Base-by-base conservation (phyloP, 495 filamentous ascomycete genomes). In the Xylaria intraflava region DNA sequence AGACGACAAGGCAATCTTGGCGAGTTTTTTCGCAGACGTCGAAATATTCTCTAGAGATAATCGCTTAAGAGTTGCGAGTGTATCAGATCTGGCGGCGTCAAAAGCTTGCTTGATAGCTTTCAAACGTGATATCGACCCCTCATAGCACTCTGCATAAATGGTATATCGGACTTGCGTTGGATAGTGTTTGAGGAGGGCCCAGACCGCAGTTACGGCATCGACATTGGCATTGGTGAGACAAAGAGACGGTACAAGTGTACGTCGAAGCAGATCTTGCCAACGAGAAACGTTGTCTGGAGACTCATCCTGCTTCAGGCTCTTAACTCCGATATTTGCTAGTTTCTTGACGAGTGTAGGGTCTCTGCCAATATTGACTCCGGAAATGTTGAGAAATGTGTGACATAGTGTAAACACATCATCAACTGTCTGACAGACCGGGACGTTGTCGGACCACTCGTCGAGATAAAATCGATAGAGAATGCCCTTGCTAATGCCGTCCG, bases 391-490 rank as follows among this genome's bases (percentile, higher is more conserved):
- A 23, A 99, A 76, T 0, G 91, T 90, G 40, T 83, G 82, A 69
- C 89, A 95, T 10, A 99, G 81, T 2, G 82, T 79, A 61, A 97
- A 93, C 2, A 99, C 76, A 62, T 99, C 93, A 58, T 95, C 89
- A 6, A 95, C 80, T 3, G 75, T 85, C 64, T 95, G 90, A 62
- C 93, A 97, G 9, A 95, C 70, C 2, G 94, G 94, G 26, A 97
- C 76, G 56, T 90, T 92, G 56, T 97, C 92, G 9, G 86, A 77
- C 94, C 94, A 99, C 49, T 97, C 91, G 53, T 96, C 92, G 84
- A 90, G 96, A 69, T 97, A 99, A 66, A 94, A 97, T 23, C 86
- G 79, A 62, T 95, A 96, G 43, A 83, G 80, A 4, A 76, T 79
- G 6, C 83, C 85, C 61, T 90, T 87, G 35, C 78, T 81, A 6